phyloP scores from a whole-genome alignment of 768 basidiomycete species.

The Trametes coccinea region DNA sequence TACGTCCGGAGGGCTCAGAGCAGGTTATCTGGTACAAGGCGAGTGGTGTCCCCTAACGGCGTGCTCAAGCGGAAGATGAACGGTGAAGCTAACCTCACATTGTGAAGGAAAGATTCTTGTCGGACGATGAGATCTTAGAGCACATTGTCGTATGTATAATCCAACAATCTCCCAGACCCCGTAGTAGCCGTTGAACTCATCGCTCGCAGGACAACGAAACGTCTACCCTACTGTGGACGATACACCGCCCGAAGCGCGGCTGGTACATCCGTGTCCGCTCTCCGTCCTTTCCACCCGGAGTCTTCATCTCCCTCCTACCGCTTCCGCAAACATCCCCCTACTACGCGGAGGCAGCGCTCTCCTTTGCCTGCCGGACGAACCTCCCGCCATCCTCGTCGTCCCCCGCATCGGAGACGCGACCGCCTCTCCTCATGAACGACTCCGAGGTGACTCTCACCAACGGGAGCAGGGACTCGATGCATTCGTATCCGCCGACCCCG shows the following conservation, averaged over 20 bases:
- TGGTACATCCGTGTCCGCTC: constrained; percentile 83
- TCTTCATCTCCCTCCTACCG: constrained; percentile 39
- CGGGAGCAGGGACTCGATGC: constrained; percentile 23
- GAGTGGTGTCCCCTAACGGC: constrained; percentile 17
- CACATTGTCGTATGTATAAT: constrained; percentile 59
- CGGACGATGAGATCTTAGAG: constrained; percentile 75
- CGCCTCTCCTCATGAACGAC: constrained; percentile 24
- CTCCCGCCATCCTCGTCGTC: constrained; percentile 12
- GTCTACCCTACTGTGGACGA: constrained; percentile 66
- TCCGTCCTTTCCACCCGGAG: constrained; percentile 62
- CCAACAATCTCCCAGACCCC: background rate
- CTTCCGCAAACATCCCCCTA: constrained; percentile 34
- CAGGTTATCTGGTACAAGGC: constrained; percentile 78
- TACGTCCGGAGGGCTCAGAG: constrained; percentile 56
- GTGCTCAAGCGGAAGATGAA: background rate
- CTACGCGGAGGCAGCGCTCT: constrained; percentile 35
- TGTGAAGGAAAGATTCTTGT: constrained; percentile 68
- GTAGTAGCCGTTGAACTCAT: background rate
- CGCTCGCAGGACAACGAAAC: constrained; percentile 62
- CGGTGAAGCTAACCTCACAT: constrained; percentile 13
- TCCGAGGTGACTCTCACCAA: constrained; percentile 34
- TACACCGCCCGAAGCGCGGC: constrained; percentile 77
- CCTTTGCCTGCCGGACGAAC: constrained; percentile 38
- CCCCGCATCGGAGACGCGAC: constrained; percentile 2
- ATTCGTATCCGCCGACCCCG: constrained; percentile 40